These are phyloP conservation scores for Colletotrichum sp. DNA, from an alignment of 2,329 filamentous ascomycete species.

Conservation along the genomic window DNA sequence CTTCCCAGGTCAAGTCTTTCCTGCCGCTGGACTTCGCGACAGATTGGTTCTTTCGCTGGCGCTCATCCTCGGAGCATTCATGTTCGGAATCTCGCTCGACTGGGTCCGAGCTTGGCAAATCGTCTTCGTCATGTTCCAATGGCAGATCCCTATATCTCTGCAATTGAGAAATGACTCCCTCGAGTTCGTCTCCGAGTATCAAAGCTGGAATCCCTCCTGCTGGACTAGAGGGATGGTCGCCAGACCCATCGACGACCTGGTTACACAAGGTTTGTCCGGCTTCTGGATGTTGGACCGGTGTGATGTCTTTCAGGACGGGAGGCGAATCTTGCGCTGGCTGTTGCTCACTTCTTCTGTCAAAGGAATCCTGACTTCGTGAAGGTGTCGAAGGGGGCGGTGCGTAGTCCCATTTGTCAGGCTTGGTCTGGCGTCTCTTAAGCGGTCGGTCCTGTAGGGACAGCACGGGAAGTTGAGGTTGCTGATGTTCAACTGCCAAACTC, in stretches of 20 bases:
- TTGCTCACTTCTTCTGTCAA: slow-evolving; percentile 19
- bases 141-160: slow-evolving; percentile 64
- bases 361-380: slow-evolving; percentile 35
- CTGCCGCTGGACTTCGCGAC: slow-evolving; percentile 20
- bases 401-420: slow-evolving; percentile 41
- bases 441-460: slow-evolving; percentile 32
- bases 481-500: not conserved
- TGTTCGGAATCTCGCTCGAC: slow-evolving; percentile 21
- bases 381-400: slow-evolving; percentile 42
- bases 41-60: slow-evolving; percentile 26
- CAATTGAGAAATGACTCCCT: slow-evolving; percentile 67
- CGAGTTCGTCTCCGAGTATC: slow-evolving; percentile 56
- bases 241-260: not conserved
- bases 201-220: not conserved
- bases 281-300: not conserved
- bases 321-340: not conserved
- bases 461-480: slow-evolving; percentile 13
- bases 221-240: not conserved
- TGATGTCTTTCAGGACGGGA: not conserved
- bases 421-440: slow-evolving; percentile 49
- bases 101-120: slow-evolving; percentile 26
- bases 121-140: slow-evolving; percentile 54
- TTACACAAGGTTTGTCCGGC: not conserved
- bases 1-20: slow-evolving; percentile 43
- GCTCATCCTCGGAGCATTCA: slow-evolving; percentile 30